Base-by-base conservation (phyloP, 495 filamentous ascomycete species). In the Podospora comata region DNA sequence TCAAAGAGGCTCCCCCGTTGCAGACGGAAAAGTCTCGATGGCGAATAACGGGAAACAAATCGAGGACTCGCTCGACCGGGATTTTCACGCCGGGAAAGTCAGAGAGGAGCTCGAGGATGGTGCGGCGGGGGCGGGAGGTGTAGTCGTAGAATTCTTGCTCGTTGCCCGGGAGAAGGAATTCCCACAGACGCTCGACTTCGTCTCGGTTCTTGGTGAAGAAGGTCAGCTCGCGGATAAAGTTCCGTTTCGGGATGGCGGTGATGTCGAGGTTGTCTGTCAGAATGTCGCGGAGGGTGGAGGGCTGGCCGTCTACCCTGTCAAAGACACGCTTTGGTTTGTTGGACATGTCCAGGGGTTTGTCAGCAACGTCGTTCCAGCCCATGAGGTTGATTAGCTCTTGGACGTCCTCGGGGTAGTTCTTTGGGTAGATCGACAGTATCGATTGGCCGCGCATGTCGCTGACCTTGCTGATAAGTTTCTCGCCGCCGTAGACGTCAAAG, bases 81-180 rank as follows among this genome's bases (percentile, higher is more conserved):
- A 99, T 88, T 66, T 87, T 87, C 59, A 98, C 91, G 5, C 85
- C 87, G 61, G 91, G 84, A 74, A 99, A 98, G 68, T 99, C 95
- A 58, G 93, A 87, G 27, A 99, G 82, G 1, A 97, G 88, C 75
- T 99, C 95, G 7, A 99, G 77, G 70, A 97, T 96, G 69, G 89
- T 94, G 56, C 95, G 89, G 60, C 95, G 89, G 6, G 95, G 94
- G 6, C 96, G 90, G 4, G 93, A 92, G 1, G 94, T 94, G 76
- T 98, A 99, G 75, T 99, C 96, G 80, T 90, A 97, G 19, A 96
- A 87, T 68, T 99, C 96, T 71, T 98, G 93, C 11, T 92, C 84
- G 74, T 89, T 91, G 19, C 89, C 83, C 0, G 91, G 86, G 65
- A 89, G 84, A 0, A 88, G 88, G 69, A 99, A 96, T 70, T 98